phyloP scores from a whole-genome alignment of 2,329 filamentous ascomycete genomes.

The Zasmidium angulare region DNA sequence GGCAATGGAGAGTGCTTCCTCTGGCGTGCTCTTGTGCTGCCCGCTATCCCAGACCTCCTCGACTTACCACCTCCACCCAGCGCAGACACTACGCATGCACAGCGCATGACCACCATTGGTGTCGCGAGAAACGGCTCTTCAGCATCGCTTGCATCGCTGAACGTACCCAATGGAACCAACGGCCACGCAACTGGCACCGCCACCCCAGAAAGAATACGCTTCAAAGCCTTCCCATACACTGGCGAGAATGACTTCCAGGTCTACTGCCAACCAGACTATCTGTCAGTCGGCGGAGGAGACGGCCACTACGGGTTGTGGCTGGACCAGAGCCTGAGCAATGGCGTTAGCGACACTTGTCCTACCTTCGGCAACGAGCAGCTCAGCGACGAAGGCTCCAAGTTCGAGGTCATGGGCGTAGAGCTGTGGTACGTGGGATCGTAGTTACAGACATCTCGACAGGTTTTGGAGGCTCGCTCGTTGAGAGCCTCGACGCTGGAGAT shows the following conservation, averaged over 20 bases:
- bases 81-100: constrained; percentile 62
- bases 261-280: constrained; percentile 79
- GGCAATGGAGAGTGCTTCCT: constrained; percentile 96
- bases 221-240: constrained; percentile 96
- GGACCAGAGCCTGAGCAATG: constrained; percentile 78
- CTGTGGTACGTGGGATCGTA: constrained; percentile 81
- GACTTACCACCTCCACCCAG: constrained; percentile 69
- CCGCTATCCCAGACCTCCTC: constrained; percentile 53
- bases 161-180: constrained; percentile 24
- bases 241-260: constrained; percentile 97
- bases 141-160: constrained; percentile 30
- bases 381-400: constrained; percentile 90
- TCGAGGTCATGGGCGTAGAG: constrained; percentile 86
- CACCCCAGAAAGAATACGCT: constrained; percentile 76
- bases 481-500: constrained; percentile 2
- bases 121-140: constrained; percentile 24
- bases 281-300: constrained; percentile 83
- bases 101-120: constrained; percentile 61
- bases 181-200: constrained; percentile 33
- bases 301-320: constrained; percentile 94
- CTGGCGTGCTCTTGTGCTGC: constrained; percentile 72
- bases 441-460: constrained; percentile 6
- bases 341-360: constrained; percentile 77
- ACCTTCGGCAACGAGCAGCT: constrained; percentile 95
- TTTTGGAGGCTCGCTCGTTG: background rate